phyloP scores from a whole-genome alignment of 805 yeast species.

The Candida morakotiae region DNA sequence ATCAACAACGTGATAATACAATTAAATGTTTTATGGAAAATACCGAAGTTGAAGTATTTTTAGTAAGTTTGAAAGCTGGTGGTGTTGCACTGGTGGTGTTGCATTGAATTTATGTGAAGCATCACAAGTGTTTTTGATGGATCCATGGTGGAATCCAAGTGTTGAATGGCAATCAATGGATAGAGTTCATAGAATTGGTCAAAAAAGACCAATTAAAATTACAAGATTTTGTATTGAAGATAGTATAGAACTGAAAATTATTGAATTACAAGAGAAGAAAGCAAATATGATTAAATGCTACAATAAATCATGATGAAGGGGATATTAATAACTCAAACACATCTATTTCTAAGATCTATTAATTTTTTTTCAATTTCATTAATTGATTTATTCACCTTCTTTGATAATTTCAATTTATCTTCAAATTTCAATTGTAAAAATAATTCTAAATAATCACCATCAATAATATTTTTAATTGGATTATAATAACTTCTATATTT shows the following conservation, averaged over 20 bases:
- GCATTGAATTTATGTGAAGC: conserved; percentile 96
- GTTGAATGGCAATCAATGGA: conserved; percentile 99
- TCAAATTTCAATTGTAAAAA: conserved; percentile 35
- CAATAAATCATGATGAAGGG: conserved; percentile 86
- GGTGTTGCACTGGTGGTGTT: too few relatives aligned
- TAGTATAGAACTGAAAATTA: conserved; percentile 92
- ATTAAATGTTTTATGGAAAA: conserved; percentile 91
- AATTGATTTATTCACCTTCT: conserved; percentile 43
- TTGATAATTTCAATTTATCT: conserved; percentile 34
- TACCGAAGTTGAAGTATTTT: conserved; percentile 85
- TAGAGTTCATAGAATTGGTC: conserved; percentile 97
- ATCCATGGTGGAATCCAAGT: conserved; percentile 99
- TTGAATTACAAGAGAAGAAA: conserved; percentile 94
- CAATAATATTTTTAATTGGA: conserved; percentile 74
- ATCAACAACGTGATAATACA: conserved; percentile 87
- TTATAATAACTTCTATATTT: conserved; percentile 74
- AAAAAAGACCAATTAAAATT: conserved; percentile 87
- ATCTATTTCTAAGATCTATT: conserved; percentile 46
- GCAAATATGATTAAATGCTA: conserved; percentile 98
- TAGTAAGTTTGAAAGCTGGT: conserved; percentile 95
- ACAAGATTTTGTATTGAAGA: conserved; percentile 93
- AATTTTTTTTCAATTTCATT: conserved; percentile 50
- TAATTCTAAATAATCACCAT: conserved; percentile 81
- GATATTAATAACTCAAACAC: conserved; percentile 51
- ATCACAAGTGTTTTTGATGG: conserved; percentile 90